Conservation (phyloP, 257 asterid genomes). For the Forsythia suspensa region DNA sequence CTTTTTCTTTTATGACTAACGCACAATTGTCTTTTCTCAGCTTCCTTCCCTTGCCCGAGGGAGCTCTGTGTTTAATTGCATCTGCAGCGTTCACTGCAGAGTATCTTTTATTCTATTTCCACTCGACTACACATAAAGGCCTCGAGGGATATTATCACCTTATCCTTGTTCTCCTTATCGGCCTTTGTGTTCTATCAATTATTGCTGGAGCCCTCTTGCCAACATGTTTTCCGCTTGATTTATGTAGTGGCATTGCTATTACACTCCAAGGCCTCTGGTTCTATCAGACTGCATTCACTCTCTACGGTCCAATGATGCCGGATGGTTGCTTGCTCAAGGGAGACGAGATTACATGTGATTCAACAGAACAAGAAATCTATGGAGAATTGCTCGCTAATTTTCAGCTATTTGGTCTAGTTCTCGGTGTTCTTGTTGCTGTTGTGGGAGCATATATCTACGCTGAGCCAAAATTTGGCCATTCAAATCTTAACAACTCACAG, state of each 20-base stretch:
- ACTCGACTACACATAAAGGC: constrained; percentile 93
- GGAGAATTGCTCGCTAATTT: constrained; percentile 81
- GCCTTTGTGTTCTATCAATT: constrained; percentile 70
- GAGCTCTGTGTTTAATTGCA: constrained; percentile 64
- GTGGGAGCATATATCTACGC: constrained; percentile 56
- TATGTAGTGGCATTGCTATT: constrained; percentile 67
- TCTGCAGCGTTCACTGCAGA: constrained; percentile 89
- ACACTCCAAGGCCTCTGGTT: constrained; percentile 98
- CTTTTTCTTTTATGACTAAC: background rate
- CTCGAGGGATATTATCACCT: constrained; percentile 93
- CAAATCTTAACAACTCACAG: constrained; percentile 18
- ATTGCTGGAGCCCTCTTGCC: constrained; percentile 81
- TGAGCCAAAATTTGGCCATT: constrained; percentile 36
- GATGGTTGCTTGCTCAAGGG: constrained; percentile 64
- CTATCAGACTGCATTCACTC: constrained; percentile 95
- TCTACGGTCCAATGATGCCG: constrained; percentile 96
- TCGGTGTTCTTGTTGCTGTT: constrained; percentile 55
- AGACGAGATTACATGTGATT: constrained; percentile 50
- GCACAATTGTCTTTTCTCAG: constrained; percentile 41
- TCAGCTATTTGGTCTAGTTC: constrained; percentile 62
- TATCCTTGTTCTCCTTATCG: constrained; percentile 83
- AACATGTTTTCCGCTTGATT: constrained; percentile 70
- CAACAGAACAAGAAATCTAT: constrained; percentile 52
- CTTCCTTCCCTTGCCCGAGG: constrained; percentile 75
- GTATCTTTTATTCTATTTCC: constrained; percentile 83